A percentile compares a stretch with the other conserved stretches of the same genome.
phyloP scores from a whole-genome alignment of 306 rosid species.

The Fagus sylvatica region DNA sequence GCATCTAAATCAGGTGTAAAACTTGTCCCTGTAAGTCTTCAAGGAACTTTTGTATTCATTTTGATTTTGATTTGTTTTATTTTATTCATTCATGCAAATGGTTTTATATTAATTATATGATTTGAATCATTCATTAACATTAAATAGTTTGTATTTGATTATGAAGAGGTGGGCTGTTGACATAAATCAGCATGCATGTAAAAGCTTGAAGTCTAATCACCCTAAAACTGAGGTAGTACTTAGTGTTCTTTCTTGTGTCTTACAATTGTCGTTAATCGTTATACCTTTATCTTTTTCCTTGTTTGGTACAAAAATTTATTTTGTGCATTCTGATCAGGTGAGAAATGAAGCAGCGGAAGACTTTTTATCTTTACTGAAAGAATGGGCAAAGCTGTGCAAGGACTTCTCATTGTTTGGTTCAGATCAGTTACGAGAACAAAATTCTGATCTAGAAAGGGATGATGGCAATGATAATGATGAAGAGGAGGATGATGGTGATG shows the following conservation, averaged over 20 bases:
- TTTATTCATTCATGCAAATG: neutral
- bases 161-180: constrained; percentile 52
- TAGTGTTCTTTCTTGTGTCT: neutral
- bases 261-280: neutral
- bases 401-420: constrained; percentile 18
- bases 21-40: constrained; percentile 40
- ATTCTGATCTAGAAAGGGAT: constrained; percentile 2
- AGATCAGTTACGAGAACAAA: constrained; percentile 10
- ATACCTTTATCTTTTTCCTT: neutral
- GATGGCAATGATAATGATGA: neutral
- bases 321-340: constrained; percentile 26
- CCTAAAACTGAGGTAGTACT: constrained; percentile 41
- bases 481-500: neutral
- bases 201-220: constrained; percentile 44
- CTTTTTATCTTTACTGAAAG: constrained; percentile 35
- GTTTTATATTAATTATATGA: neutral
- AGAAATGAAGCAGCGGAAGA: constrained; percentile 44
- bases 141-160: constrained; percentile 4
- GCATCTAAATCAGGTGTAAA: constrained; percentile 38
- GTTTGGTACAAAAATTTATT: neutral
- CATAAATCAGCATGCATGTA: constrained; percentile 30
- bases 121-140: neutral
- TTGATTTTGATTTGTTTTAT: neutral
- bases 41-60: neutral
- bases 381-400: constrained; percentile 40